Percentiles rank a stretch among this genome's conserved stretches.
phyloP scores from a whole-genome alignment of 2,329 filamentous ascomycete genomes.

The Alternaria brassicae region DNA sequence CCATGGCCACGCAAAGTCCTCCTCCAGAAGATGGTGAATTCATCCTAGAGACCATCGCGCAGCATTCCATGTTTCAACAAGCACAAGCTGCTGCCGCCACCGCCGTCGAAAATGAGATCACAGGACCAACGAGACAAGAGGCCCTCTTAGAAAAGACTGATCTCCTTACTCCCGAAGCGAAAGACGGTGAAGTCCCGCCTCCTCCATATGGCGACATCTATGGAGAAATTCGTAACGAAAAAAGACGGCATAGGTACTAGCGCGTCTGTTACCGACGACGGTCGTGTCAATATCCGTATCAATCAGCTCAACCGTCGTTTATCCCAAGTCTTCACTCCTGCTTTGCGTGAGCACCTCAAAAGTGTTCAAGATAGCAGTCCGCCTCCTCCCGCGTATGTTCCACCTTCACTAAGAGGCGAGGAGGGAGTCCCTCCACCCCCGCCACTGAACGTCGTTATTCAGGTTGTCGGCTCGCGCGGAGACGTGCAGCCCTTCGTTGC shows the following conservation, averaged over 20 bases:
- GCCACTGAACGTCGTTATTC: slow-evolving; percentile 61
- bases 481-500: slow-evolving; percentile 68
- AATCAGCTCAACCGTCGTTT: slow-evolving; percentile 31
- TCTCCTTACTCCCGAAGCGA: slow-evolving; percentile 24
- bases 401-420: slow-evolving; percentile 15
- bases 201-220: slow-evolving; percentile 43
- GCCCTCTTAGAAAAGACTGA: slow-evolving; percentile 29
- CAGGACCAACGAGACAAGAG: slow-evolving; percentile 17
- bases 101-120: slow-evolving; percentile 27
- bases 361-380: slow-evolving; percentile 19
- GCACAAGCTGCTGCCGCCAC: slow-evolving; percentile 30
- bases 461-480: slow-evolving; percentile 61
- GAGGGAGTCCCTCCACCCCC: slow-evolving; percentile 9
- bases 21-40: slow-evolving; percentile 16
- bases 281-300: slow-evolving; percentile 39
- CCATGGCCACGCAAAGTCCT: background rate
- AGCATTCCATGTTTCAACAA: slow-evolving; percentile 41
- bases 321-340: slow-evolving; percentile 31
- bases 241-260: slow-evolving; percentile 46
- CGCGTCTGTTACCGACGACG: slow-evolving; percentile 54
- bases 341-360: slow-evolving; percentile 18
- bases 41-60: slow-evolving; percentile 22
- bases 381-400: background rate
- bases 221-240: slow-evolving; percentile 43
- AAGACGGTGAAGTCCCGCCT: slow-evolving; percentile 35